Base-by-base conservation (phyloP, 306 rosid species). In the Sechiopsis laciniata region DNA sequence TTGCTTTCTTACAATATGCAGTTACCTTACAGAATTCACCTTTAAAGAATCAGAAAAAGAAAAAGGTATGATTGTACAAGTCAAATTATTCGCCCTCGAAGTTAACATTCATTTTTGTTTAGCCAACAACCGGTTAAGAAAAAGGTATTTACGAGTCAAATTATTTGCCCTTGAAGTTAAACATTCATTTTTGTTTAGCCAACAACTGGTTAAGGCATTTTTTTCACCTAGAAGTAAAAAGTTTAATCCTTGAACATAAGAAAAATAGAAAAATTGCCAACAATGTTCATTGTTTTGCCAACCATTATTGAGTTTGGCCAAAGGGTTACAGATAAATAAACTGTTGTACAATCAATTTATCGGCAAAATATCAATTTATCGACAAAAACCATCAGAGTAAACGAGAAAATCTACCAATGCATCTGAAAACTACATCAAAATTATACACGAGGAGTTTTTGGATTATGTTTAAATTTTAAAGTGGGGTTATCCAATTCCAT, bases 351-450 rank as follows among this genome's bases (percentile, higher is more conserved):
- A 26, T 1, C 29, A 26, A 2, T n/a, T n/a, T n/a, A n/a, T n/a
- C n/a, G n/a, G n/a, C n/a, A n/a, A n/a, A n/a, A n/a, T n/a, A n/a
- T n/a, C 29, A 26, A 26, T 2, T 26, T 26, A 26, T 2, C 29
- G 2, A 26, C 29, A 26, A 26, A 26, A 26, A 26, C 29, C 29
- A 26, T 26, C 10, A 22, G 17, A 13, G 5, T n/a, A 10, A 40
- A 17, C 17, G 29, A 65, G 12, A 40, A 19, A 65, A 64, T 9
- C 71, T 21, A n/a, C 10, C 71, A 37, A 37, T 37, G 71, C 16
- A 64, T n/a, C 71, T 40, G 52, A 64, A 64, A 40, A 35, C 71
- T 42, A 65, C 71, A 64, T 10, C 10, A 35, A 63, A 35, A 35
- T 3, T 37, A 64, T 65, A 42, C n/a, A 65, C 54, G 55, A 5